These are phyloP conservation scores for Syzygium aromaticum DNA, from an alignment of 345 rosid genomes.

Conservation along the genomic window DNA sequence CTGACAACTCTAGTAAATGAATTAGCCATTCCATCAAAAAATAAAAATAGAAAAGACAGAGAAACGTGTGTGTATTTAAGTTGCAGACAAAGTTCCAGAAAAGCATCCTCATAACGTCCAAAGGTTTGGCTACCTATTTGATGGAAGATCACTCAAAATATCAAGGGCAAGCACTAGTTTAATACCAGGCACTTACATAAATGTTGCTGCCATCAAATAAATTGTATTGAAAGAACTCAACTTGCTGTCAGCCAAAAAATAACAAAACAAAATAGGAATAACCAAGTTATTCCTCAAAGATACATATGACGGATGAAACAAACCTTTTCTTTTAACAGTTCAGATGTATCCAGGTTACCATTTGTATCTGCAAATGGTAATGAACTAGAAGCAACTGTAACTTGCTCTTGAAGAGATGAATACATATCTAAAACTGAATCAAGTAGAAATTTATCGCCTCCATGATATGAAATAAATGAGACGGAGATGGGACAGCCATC, in stretches of 20 bases:
- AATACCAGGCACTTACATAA: not conserved
- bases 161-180: not conserved
- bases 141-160: not conserved
- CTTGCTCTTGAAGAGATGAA: conserved; percentile 75
- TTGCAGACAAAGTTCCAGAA: not conserved
- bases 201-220: not conserved
- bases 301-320: conserved; percentile 1
- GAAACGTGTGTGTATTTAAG: not conserved
- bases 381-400: conserved; percentile 42
- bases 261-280: not conserved
- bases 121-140: not conserved
- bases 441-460: conserved; percentile 88
- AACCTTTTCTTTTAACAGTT: conserved; percentile 87
- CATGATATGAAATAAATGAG: conserved; percentile 69
- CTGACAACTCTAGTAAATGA: not conserved
- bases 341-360: conserved; percentile 61
- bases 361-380: conserved; percentile 37
- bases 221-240: not conserved
- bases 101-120: not conserved
- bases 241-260: not conserved
- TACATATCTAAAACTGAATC: conserved; percentile 76
- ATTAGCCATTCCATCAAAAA: not conserved
- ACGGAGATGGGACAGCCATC: conserved; percentile 62
- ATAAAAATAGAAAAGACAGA: not conserved
- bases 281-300: not conserved